Conservation (phyloP, 202 grass and related monocot genomes). For the Setaria italica region DNA sequence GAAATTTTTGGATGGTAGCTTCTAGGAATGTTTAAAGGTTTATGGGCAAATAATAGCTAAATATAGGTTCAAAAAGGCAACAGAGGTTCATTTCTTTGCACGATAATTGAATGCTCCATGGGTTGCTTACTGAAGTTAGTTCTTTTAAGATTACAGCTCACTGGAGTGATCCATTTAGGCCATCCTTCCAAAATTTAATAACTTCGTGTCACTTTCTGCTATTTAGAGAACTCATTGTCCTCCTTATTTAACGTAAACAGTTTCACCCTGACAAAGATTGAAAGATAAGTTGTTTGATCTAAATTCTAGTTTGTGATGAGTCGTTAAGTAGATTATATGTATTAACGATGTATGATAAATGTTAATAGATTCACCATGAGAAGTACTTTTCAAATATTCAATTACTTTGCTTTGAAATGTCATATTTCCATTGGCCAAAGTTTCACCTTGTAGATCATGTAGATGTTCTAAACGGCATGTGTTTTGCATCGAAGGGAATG, state of each 20-base stretch:
- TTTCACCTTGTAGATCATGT: background rate
- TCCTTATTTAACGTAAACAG: conserved; percentile 8
- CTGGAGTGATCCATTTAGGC: background rate
- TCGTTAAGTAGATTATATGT: background rate
- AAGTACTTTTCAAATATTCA: background rate
- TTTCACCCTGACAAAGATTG: background rate
- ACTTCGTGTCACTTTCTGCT: background rate
- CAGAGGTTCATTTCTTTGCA: conserved; percentile 13
- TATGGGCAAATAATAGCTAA: background rate
- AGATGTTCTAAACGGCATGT: background rate
- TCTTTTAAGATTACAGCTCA: background rate
- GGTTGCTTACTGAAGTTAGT: background rate
- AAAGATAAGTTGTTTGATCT: background rate
- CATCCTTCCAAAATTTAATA: background rate
- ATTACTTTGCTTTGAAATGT: background rate
- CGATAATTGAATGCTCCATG: background rate
- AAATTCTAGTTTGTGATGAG: background rate
- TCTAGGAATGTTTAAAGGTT: conserved; percentile 1
- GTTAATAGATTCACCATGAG: background rate
- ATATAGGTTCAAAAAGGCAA: conserved; percentile 11
- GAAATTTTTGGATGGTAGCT: background rate
- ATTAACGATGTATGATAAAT: background rate
- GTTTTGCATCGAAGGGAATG: background rate
- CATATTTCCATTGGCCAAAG: background rate
- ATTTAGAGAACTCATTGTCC: background rate